Percentiles rank a stretch among this genome's conserved stretches.
Evolutionary conservation across 192 early-diverging fungal genomes (phyloP).

Genomic region (Rhizophagus clarus): DNA sequence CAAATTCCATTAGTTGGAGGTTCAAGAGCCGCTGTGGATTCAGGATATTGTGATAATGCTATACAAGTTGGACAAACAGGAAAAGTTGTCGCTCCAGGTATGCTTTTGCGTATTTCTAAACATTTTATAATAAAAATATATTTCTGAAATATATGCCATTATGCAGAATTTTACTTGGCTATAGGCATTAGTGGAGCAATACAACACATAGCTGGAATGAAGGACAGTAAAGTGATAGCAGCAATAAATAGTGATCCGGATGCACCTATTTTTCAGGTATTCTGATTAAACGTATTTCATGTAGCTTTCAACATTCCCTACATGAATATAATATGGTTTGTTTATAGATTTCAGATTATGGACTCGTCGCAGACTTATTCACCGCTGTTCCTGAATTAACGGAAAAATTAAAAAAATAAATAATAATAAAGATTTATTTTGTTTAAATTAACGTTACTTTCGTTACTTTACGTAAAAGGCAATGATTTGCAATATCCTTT

Average conservation of each 20-base stretch:
- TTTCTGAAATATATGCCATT: not conserved
- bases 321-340: not conserved
- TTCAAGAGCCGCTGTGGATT: constrained; percentile 96
- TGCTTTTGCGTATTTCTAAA: constrained; percentile 3
- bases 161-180: constrained; percentile 82
- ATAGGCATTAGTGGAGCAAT: constrained; percentile 98
- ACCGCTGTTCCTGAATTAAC: constrained; percentile 90
- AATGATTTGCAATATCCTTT: too few relatives aligned
- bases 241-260: constrained; percentile 99
- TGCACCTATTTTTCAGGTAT: constrained; percentile 95
- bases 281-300: not conserved
- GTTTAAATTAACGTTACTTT: too few relatives aligned
- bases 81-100: constrained; percentile 93
- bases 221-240: constrained; percentile 98
- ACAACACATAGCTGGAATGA: constrained; percentile 98
- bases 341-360: constrained; percentile 78
- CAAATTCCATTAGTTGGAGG: constrained; percentile 77
- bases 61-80: constrained; percentile 98
- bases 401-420: constrained; percentile 72
- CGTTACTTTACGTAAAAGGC: too few relatives aligned
- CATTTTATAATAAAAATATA: not conserved
- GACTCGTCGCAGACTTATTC: constrained; percentile 94
- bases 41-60: constrained; percentile 94
- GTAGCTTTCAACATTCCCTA: not conserved
- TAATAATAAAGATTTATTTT: not conserved